These are phyloP conservation scores for Durotheca rogersii DNA, from an alignment of 495 filamentous ascomycete species.

Conservation along the genomic window DNA sequence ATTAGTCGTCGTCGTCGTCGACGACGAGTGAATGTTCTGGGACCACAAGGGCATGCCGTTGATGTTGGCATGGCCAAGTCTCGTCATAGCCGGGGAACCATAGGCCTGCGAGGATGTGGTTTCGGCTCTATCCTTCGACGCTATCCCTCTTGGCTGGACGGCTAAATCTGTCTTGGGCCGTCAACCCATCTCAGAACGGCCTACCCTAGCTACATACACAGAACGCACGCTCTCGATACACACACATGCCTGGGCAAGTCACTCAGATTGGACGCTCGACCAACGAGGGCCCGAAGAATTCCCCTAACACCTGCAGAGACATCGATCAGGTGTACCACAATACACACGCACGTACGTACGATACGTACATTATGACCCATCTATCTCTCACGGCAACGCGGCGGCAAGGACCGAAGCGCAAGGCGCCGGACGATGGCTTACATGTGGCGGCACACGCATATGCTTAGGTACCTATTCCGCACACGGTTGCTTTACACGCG, in stretches of 20 bases:
- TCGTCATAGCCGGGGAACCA: too few species aligned
- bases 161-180: constrained; percentile 11
- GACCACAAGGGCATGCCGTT: too few species aligned
- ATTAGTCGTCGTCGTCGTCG: too few species aligned
- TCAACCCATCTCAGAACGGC: constrained; percentile 3
- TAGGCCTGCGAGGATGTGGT: background rate
- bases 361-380: too few species aligned
- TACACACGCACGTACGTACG: too few species aligned
- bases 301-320: constrained; percentile 14
- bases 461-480: too few species aligned
- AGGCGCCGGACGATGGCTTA: constrained; percentile 12
- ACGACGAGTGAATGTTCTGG: too few species aligned
- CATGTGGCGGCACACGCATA: constrained; percentile 10
- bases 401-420: constrained; percentile 30
- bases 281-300: constrained; percentile 7
- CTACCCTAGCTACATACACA: constrained; percentile 21
- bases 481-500: constrained; percentile 7
- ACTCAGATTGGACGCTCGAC: too few species aligned
- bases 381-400: too few species aligned
- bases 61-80: too few species aligned
- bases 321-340: constrained; percentile 4
- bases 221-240: too few species aligned
- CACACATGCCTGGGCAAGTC: too few species aligned
- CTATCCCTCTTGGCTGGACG: constrained; percentile 15
- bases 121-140: constrained; percentile 6